These are phyloP conservation scores for Neospora caninum DNA, from an alignment of 169 alveolate species.

Conservation along the genomic window DNA sequence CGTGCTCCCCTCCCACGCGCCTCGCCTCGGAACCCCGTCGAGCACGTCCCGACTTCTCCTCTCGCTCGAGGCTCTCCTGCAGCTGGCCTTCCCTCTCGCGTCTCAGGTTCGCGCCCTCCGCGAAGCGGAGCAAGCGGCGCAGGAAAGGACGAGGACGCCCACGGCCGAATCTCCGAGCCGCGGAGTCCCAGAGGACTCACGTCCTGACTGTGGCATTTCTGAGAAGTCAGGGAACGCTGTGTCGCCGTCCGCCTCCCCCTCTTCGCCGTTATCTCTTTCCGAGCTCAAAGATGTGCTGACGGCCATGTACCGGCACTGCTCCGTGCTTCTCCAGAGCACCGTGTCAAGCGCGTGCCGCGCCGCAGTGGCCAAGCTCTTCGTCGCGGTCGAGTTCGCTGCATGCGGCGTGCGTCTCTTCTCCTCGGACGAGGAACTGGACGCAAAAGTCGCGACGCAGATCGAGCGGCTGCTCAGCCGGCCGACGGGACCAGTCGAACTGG, in stretches of 20 bases:
- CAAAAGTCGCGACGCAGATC: background rate
- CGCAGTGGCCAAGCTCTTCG: slow-evolving; percentile 48
- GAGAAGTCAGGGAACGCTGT: background rate
- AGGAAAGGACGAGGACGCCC: no score
- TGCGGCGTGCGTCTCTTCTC: slow-evolving; percentile 37
- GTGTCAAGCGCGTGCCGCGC: slow-evolving; percentile 59
- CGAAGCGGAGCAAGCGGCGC: background rate
- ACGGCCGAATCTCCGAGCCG: background rate
- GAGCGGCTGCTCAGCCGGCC: background rate
- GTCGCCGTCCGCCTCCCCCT: background rate
- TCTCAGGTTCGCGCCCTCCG: slow-evolving; percentile 9
- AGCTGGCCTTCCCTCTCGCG: slow-evolving; percentile 20
- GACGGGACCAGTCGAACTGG: slow-evolving; percentile 2
- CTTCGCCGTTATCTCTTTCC: background rate
- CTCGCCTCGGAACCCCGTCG: background rate
- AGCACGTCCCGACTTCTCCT: background rate
- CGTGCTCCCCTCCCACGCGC: background rate
- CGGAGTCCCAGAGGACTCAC: background rate
- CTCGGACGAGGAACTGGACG: background rate
- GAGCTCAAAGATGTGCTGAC: background rate
- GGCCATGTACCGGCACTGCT: background rate
- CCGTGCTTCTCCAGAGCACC: slow-evolving; percentile 42
- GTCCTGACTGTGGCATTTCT: no score
- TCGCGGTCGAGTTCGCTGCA: slow-evolving; percentile 62
- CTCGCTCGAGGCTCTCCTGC: slow-evolving; percentile 11